A percentile compares a stretch with the other conserved stretches of the same genome.
phyloP scores from a whole-genome alignment of 129 eudicot genomes.

The Silybum marianum region DNA sequence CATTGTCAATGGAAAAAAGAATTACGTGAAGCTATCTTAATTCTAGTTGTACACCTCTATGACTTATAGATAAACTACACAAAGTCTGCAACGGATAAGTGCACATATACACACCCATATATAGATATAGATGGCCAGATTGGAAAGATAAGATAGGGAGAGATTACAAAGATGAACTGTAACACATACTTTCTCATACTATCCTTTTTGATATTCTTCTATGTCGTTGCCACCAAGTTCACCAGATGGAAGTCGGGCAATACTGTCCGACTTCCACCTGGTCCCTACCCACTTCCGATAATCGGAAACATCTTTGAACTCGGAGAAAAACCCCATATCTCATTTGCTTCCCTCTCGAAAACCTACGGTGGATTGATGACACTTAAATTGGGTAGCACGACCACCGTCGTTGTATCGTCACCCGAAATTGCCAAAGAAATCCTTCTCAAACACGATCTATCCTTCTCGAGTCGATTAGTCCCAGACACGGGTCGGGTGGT shows the following conservation, averaged over 20 bases:
- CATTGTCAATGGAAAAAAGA: too few species aligned
- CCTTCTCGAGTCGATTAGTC: constrained; percentile 9
- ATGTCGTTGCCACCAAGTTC: constrained; percentile 3
- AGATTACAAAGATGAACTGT: neutral
- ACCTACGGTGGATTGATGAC: constrained; percentile 36
- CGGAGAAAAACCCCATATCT: constrained; percentile 44
- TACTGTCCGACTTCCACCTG: constrained; percentile 35
- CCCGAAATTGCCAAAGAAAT: constrained; percentile 12
- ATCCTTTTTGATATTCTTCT: constrained; percentile 5
- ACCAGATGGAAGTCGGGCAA: constrained; percentile 16
- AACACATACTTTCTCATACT: constrained; percentile 9
- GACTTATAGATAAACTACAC: too few species aligned
- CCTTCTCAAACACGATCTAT: constrained; percentile 8
- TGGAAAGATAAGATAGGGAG: neutral
- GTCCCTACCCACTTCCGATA: constrained; percentile 39
- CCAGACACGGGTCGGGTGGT: neutral
- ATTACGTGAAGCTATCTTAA: neutral
- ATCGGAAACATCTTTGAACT: constrained; percentile 47
- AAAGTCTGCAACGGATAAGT: too few species aligned
- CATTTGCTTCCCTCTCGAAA: constrained; percentile 45
- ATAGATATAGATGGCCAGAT: neutral
- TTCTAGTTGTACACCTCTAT: neutral
- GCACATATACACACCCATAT: too few species aligned
- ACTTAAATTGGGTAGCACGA: constrained; percentile 16
- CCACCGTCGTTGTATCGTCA: constrained; percentile 18